phyloP scores from a whole-genome alignment of 2,329 filamentous ascomycete genomes.

The Alternaria longipes region DNA sequence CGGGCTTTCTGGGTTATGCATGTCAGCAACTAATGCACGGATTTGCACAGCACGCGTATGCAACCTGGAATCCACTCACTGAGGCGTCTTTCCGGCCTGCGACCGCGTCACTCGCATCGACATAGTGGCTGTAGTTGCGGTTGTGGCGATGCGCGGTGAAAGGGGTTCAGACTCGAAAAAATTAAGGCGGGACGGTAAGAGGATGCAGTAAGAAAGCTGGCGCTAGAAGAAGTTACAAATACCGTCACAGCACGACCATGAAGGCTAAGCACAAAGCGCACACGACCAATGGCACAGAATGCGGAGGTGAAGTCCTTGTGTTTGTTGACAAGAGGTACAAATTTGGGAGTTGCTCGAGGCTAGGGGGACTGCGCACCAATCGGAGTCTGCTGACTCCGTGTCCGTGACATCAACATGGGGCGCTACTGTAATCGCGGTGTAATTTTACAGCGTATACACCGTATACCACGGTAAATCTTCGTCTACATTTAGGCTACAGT shows the following conservation, averaged over 20 bases:
- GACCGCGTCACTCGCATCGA: slow-evolving; percentile 56
- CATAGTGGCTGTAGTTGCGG: slow-evolving; percentile 37
- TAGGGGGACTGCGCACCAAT: slow-evolving; percentile 11
- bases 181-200: not conserved
- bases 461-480: not conserved
- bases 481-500: too few species aligned
- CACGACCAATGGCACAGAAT: slow-evolving; percentile 19
- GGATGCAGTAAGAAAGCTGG: not conserved
- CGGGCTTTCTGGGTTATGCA: slow-evolving; percentile 47
- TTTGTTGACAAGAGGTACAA: slow-evolving; percentile 34
- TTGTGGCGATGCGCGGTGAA: slow-evolving; percentile 27
- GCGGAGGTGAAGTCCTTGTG: slow-evolving; percentile 14
- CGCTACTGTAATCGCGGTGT: not conserved
- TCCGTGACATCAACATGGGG: slow-evolving; percentile 1
- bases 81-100: slow-evolving; percentile 60
- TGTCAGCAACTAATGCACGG: slow-evolving; percentile 30
- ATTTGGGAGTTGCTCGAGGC: slow-evolving; percentile 19
- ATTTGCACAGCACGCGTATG: not conserved
- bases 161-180: slow-evolving; percentile 15
- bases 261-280: slow-evolving; percentile 1
- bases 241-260: slow-evolving; percentile 23
- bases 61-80: slow-evolving; percentile 44
- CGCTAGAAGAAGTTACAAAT: slow-evolving; percentile 7
- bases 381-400: slow-evolving; percentile 2
- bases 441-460: not conserved